Evolutionary conservation across 73 alveolate genomes (phyloP).

Genomic region (Tetrahymena thermophila): DNA sequence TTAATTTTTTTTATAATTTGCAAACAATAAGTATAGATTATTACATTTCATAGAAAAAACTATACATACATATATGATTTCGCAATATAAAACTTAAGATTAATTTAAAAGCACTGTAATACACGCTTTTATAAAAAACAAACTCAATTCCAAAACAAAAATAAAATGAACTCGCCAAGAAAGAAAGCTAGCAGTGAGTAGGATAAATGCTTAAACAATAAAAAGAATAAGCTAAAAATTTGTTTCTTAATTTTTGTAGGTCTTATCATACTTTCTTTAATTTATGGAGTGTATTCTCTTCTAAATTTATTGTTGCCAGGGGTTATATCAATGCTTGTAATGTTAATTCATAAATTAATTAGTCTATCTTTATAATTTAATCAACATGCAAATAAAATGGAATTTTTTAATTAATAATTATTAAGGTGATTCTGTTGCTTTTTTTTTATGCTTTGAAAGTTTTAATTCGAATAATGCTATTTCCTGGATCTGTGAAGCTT

Average conservation of each 20-base stretch:
- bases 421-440: background rate
- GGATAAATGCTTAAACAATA: background rate
- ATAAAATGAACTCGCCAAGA: background rate
- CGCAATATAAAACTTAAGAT: background rate
- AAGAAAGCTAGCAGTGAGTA: background rate
- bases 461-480: background rate
- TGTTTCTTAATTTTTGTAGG: background rate
- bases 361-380: background rate
- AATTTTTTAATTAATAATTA: background rate
- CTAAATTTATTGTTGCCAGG: background rate
- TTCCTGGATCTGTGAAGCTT: background rate
- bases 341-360: background rate
- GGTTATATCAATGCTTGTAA: background rate
- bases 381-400: background rate
- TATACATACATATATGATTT: background rate
- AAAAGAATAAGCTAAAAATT: too few species aligned
- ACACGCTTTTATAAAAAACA: background rate
- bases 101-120: background rate
- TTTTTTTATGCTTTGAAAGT: background rate
- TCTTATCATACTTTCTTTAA: background rate
- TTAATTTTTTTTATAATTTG: background rate
- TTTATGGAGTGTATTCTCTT: background rate
- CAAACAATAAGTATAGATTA: background rate
- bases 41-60: background rate
- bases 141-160: too few species aligned